Evolutionary conservation across 257 asterid species (phyloP).

Genomic region (Solanum lycopersicoides): DNA sequence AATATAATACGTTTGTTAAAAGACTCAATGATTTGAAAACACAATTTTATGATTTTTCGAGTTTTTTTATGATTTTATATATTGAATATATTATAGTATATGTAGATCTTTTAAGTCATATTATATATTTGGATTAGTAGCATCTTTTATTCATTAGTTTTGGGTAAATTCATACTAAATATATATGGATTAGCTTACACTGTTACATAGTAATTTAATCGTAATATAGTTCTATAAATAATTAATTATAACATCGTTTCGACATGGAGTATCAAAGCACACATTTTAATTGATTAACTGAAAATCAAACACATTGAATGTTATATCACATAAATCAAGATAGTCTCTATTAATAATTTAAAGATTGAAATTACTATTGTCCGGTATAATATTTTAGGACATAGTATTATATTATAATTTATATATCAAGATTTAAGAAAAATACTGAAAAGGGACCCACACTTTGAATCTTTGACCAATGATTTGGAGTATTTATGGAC

Average conservation of each 20-base stretch:
- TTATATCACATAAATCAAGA: not conserved
- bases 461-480: slow-evolving; percentile 3
- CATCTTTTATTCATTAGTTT: not conserved
- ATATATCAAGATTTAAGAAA: not conserved
- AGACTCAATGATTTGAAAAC: not conserved
- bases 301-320: not conserved
- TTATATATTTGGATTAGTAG: not conserved
- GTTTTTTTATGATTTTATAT: fast-evolving
- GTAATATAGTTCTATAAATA: not conserved
- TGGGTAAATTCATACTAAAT: not conserved
- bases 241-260: not conserved
- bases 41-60: not conserved
- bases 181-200: not conserved
- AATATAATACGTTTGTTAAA: not conserved
- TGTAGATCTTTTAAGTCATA: not conserved
- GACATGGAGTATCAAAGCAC: not conserved
- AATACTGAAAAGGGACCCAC: not conserved
- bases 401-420: not conserved
- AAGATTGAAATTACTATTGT: not conserved
- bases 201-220: not conserved
- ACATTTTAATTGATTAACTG: not conserved
- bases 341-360: not conserved
- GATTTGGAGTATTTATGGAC: not conserved
- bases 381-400: not conserved
- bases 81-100: not conserved